Evolutionary conservation across 2,329 filamentous ascomycete genomes (phyloP), one percentile per base, ranked within the genome.

Genomic region (Aureobasidium mangrovei): DNA sequence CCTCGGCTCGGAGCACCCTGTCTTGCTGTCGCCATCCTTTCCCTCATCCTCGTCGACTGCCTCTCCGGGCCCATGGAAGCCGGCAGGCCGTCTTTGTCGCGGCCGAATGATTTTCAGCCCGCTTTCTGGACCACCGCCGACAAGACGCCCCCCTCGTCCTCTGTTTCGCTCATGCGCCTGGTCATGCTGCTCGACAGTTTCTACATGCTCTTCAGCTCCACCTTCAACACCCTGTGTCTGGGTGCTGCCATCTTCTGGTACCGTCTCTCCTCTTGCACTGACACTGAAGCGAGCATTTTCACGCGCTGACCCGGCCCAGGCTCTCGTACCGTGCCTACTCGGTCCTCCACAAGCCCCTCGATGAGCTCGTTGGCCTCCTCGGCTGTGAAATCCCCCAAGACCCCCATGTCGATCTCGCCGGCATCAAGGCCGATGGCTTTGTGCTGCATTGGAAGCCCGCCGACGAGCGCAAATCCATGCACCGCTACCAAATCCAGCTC

Each of bases 331-430:
- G 93, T 66, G 88, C 89, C 58, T 89, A 86, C 74, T 87, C 91
- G 67, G 93, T 94, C 36, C 78, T 96, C 53, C 85, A 88, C 72
- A 95, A 91, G 63, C 90, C 91, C 27, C 89, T 95, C 55, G 88
- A 91, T 55, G 84, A 95, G 60, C 81, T 98, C 45, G 91, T 97
- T 63, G 84, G 84, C 62, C 88, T 96, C 47, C 82, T 98, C 45
- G 91, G 91, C 57, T 84, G 97, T 67, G 93, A 98, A 66, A 91
- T 98, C 49, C 93, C 93, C 58, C 85, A 90, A 59, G 79, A 88
- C 27, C 93, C 93, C 51, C 84, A 91, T 66, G 86, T 97, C 39
- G 95, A 90, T 51, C 81, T 98, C 33, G 89, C 91, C 54, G 89
- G 87, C 59, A 93, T 98, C 63, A 87, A 86, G 61, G 79, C 88